phyloP scores from a whole-genome alignment of 1,139 yeast genomes.

The Pichia sp. region DNA sequence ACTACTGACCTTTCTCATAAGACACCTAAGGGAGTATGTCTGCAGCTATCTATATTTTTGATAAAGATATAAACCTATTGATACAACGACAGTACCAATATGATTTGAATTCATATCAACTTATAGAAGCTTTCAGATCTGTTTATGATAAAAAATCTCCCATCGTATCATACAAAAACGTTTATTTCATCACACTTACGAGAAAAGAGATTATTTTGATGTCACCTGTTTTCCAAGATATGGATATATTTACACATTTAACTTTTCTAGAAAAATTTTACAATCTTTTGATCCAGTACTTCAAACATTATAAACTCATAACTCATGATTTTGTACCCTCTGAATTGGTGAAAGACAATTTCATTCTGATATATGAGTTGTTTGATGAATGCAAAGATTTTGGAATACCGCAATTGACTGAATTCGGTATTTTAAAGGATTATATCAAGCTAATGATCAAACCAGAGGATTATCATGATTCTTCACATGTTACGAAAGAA shows the following conservation, averaged over 20 bases:
- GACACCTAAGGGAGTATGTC: conserved; percentile 46
- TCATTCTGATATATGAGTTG: conserved; percentile 60
- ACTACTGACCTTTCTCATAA: background rate
- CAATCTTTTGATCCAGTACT: conserved; percentile 50
- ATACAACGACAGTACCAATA: conserved; percentile 55
- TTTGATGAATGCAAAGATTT: conserved; percentile 68
- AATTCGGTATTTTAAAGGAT: conserved; percentile 61
- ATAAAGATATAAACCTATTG: conserved; percentile 50
- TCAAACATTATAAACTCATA: conserved; percentile 24
- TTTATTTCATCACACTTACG: conserved; percentile 48
- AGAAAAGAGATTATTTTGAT: conserved; percentile 47
- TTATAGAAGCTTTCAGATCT: conserved; percentile 33
- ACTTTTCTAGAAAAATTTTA: conserved; percentile 55
- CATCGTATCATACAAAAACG: conserved; percentile 32
- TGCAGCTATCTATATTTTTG: conserved; percentile 54
- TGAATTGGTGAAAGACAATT: conserved; percentile 57
- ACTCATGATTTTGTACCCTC: conserved; percentile 35
- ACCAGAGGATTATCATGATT: conserved; percentile 16
- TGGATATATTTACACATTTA: conserved; percentile 50
- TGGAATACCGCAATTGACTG: conserved; percentile 70
- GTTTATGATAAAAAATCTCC: conserved; percentile 17
- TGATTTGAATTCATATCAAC: conserved; percentile 39
- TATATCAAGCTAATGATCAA: conserved; percentile 41
- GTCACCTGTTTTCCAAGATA: conserved; percentile 44
- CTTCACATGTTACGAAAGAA: conserved; percentile 18